Evolutionary conservation across 108 stramenopile species (phyloP).

Genomic region (Nitzschia sp.): DNA sequence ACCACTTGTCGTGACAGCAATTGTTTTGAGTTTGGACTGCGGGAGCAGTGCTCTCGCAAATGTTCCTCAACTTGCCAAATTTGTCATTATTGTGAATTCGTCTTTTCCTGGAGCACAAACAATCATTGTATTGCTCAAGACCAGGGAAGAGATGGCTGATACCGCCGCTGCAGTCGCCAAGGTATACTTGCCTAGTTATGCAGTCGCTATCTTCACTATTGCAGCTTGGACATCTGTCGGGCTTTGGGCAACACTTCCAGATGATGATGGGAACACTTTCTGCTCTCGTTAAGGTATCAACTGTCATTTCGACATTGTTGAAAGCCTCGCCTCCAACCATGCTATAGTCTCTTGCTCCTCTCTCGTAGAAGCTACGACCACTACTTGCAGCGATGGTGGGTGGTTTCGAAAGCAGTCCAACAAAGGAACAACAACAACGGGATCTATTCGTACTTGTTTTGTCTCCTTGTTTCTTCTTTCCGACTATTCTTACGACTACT

Average conservation of each 20-base stretch:
- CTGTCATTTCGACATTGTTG: too few species aligned
- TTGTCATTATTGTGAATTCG: constrained; percentile 67
- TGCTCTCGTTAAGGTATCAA: neutral
- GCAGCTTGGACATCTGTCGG: constrained; percentile 72
- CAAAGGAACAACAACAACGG: too few species aligned
- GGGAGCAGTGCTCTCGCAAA: constrained; percentile 31
- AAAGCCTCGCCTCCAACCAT: too few species aligned
- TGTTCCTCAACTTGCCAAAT: constrained; percentile 54
- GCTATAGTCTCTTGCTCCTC: too few species aligned
- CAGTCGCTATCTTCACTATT: constrained; percentile 63
- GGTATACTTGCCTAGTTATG: constrained; percentile 62
- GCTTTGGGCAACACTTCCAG: constrained; percentile 53
- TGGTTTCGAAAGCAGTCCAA: too few species aligned
- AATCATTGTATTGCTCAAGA: constrained; percentile 62
- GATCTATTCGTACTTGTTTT: too few species aligned
- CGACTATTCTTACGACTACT: too few species aligned
- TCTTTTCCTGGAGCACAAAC: constrained; percentile 64
- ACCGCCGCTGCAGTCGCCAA: constrained; percentile 61
- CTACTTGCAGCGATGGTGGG: too few species aligned
- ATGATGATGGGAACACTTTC: constrained; percentile 36
- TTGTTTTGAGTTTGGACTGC: constrained; percentile 63
- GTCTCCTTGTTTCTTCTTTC: too few species aligned
- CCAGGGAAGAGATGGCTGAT: constrained; percentile 47
- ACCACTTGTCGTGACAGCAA: constrained; percentile 50
- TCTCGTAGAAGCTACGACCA: too few species aligned